Base-by-base conservation (phyloP, 164 flowering plant species). In the Dillenia suffruticosa region DNA sequence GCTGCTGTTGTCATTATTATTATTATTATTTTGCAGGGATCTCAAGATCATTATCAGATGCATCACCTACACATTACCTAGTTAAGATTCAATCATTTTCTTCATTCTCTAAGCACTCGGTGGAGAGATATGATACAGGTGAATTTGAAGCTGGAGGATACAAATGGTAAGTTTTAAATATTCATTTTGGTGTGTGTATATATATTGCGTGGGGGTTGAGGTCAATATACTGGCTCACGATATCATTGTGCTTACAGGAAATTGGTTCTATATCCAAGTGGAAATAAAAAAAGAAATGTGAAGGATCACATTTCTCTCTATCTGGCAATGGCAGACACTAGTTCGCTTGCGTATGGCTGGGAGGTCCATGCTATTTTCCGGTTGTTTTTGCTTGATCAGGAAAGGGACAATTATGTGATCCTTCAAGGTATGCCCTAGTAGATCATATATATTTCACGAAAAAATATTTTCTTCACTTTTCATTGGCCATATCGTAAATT, bases 101-200 rank as follows among this genome's bases (percentile, higher is more conserved):
- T 22, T 57, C 62, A 12, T 65, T 83, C 12, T 0, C 61, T 1
- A 77, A 75, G 51, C 63, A 68, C 52, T 63, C 67, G 7, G 57
- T 75, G 10, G 76, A 76, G 14, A 73, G 32, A 59, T 81, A 76
- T 57, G 77, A 66, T 19, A 63, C 83, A 2, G 62, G 58, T 49
- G 74, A 59, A 3, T 81, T 81, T 55, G 71, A 79, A 58, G 82
- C 83, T 17, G 81, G 79, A 59, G 83, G 88, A 57, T 79, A 74
- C 74, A 77, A 81, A 69, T 81, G 88, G 84, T 83, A 70, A n/a
- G 12, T 11, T 32, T 32, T 5, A 32, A 32, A 32, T 32, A 32
- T 32, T 32, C 7, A 32, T 6, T 32, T 32, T 4, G 40, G 6
- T 19, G 22, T 19, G 1, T 19, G 1, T 19, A 19, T 32, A 12